Conservation (phyloP, 73 alveolate species). For the Durusdinium trenchii region DNA sequence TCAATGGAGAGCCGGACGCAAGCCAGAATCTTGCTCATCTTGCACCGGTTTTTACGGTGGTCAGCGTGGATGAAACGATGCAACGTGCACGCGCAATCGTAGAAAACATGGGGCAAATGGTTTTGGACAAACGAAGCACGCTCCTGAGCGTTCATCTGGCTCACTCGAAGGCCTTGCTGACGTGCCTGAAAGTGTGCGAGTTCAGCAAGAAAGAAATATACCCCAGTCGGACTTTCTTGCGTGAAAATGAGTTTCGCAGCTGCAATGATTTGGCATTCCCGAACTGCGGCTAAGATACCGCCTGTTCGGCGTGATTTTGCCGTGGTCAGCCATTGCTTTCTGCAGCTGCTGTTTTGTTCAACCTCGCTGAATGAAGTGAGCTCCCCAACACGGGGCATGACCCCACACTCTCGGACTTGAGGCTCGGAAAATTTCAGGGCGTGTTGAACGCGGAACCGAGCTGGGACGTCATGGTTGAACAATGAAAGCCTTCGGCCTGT, state of each 20-base stretch:
- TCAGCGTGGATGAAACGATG: background rate
- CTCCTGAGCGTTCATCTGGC: background rate
- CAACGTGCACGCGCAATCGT: conserved; percentile 51
- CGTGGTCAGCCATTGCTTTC: conserved; percentile 8
- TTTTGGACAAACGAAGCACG: background rate
- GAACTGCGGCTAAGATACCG: conserved; percentile 37
- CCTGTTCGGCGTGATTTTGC: background rate
- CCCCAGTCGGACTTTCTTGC: conserved; percentile 69
- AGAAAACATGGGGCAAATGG: background rate
- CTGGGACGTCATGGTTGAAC: background rate
- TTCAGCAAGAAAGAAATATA: conserved; percentile 56
- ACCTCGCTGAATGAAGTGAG: background rate
- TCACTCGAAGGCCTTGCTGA: background rate
- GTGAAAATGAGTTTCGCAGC: conserved; percentile 35
- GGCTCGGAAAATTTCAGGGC: background rate
- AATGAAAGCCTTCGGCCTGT: background rate
- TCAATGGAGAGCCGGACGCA: background rate
- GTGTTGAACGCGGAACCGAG: background rate
- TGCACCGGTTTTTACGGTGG: background rate
- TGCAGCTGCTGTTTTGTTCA: background rate
- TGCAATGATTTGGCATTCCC: conserved; percentile 14
- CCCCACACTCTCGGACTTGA: conserved; percentile 11
- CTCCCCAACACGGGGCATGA: conserved; percentile 9
- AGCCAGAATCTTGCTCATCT: background rate
- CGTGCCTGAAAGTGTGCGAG: background rate